These are phyloP conservation scores for Acanthochlamys bracteata DNA, from an alignment of 106 monocot species.

Conservation along the genomic window DNA sequence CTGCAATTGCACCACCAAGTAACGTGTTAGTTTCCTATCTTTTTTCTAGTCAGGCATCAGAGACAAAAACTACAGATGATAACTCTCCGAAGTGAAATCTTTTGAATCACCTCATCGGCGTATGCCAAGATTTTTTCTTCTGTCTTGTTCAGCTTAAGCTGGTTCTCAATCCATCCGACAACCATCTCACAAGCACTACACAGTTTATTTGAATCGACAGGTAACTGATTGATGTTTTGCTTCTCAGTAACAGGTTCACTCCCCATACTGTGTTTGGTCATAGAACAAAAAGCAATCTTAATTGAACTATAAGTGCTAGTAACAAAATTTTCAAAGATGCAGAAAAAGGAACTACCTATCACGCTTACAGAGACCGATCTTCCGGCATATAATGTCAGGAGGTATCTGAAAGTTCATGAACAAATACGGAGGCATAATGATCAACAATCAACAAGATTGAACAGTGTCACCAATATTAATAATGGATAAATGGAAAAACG, in stretches of 20 bases:
- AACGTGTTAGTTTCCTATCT: neutral
- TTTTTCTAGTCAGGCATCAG: neutral
- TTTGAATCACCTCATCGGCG: constrained; percentile 46
- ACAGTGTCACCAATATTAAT: too few relatives aligned
- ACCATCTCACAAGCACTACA: constrained; percentile 82
- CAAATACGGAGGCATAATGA: neutral
- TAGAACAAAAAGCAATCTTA: neutral
- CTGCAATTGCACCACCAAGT: constrained; percentile 16
- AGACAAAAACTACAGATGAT: neutral
- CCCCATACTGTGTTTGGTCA: constrained; percentile 31
- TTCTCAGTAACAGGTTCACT: constrained; percentile 54
- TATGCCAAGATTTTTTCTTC: constrained; percentile 50
- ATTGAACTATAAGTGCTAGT: neutral
- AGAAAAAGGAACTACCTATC: constrained; percentile 22
- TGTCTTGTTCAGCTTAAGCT: constrained; percentile 46
- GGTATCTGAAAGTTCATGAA: constrained; percentile 24
- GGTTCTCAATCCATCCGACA: constrained; percentile 60
- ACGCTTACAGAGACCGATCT: constrained; percentile 59
- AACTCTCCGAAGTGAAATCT: too few relatives aligned
- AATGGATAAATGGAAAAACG: neutral
- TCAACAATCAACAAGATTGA: too few relatives aligned
- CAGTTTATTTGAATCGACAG: constrained; percentile 23
- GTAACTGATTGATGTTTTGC: constrained; percentile 8
- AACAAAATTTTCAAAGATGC: neutral
- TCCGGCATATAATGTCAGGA: constrained; percentile 59